These are phyloP conservation scores for Penicillium sp. DNA, from an alignment of 2,329 filamentous ascomycete genomes.

Conservation along the genomic window DNA sequence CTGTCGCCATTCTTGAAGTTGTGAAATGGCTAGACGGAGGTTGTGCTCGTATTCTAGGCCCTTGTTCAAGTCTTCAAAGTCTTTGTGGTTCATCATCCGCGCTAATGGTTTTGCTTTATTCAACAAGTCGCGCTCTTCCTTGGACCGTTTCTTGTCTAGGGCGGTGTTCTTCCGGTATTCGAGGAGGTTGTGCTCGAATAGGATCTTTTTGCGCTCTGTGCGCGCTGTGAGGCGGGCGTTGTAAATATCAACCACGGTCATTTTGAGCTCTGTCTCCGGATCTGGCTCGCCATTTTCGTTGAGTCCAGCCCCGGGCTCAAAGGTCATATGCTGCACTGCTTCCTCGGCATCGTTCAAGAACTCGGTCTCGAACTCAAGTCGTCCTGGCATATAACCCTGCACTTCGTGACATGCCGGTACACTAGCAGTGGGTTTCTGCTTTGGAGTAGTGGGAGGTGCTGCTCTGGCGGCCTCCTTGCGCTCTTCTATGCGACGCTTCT, in stretches of 20 bases:
- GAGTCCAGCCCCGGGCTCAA: constrained; percentile 91
- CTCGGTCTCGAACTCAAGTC: constrained; percentile 95
- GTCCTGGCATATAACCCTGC: constrained; percentile 97
- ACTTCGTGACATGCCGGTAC: constrained; percentile 97
- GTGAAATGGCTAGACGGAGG: constrained; percentile 79
- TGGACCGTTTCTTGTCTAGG: constrained; percentile 89
- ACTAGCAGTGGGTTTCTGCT: constrained; percentile 93
- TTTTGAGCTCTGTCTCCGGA: constrained; percentile 94
- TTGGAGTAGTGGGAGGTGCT: constrained; percentile 77
- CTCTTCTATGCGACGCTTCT: constrained; percentile 91
- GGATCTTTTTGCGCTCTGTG: constrained; percentile 91
- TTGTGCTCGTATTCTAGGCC: constrained; percentile 90
- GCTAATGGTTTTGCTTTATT: constrained; percentile 96
- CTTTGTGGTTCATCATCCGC: constrained; percentile 90
- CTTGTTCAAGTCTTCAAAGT: constrained; percentile 82
- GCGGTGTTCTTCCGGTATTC: constrained; percentile 92
- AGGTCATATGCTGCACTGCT: constrained; percentile 96
- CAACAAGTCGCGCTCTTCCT: constrained; percentile 86
- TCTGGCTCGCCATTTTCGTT: constrained; percentile 87
- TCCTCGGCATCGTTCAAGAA: constrained; percentile 98
- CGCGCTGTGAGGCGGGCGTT: constrained; percentile 86
- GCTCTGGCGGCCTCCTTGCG: constrained; percentile 83
- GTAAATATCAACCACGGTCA: constrained; percentile 98
- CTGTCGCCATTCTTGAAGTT: constrained; percentile 90
- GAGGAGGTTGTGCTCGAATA: constrained; percentile 90